Percentiles rank a stretch among this genome's conserved stretches.
Evolutionary conservation across 768 basidiomycete genomes (phyloP).

Genomic region (Lentinula sp.): DNA sequence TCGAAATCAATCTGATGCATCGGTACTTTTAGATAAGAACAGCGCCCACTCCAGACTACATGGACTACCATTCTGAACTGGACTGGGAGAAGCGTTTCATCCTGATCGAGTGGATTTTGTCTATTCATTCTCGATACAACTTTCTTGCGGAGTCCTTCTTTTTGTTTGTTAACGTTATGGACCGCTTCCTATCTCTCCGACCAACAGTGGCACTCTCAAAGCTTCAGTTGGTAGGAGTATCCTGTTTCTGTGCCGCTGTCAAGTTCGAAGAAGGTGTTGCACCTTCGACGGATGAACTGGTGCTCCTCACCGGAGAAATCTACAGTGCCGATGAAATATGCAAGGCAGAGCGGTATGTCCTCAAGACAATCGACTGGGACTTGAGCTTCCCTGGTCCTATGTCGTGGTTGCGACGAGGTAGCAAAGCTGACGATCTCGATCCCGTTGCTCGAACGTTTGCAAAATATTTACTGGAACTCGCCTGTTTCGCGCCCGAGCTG

Average conservation of each 20-base stretch:
- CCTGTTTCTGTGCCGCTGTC: constrained; percentile 88
- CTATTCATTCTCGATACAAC: constrained; percentile 90
- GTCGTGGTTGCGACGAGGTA: constrained; percentile 84
- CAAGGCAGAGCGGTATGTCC: constrained; percentile 79
- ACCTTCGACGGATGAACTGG: constrained; percentile 86
- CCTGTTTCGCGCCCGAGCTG: constrained; percentile 81
- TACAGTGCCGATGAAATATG: constrained; percentile 78
- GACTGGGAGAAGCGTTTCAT: constrained; percentile 97
- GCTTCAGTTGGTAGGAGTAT: constrained; percentile 92
- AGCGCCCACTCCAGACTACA: constrained; percentile 92
- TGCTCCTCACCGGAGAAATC: constrained; percentile 77
- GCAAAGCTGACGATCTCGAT: constrained; percentile 97
- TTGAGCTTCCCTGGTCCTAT: constrained; percentile 91
- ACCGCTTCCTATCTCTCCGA: constrained; percentile 74
- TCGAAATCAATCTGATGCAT: constrained; percentile 8
- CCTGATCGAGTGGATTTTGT: constrained; percentile 93
- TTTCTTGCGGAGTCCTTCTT: constrained; percentile 94
- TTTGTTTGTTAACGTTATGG: constrained; percentile 89
- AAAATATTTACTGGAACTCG: constrained; percentile 93
- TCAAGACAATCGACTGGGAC: constrained; percentile 92
- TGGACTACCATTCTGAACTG: constrained; percentile 89
- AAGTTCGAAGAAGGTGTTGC: constrained; percentile 97
- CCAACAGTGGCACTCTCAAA: constrained; percentile 81
- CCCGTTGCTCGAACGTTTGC: constrained; percentile 86
- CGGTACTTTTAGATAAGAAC: constrained; percentile 49